A percentile compares a stretch with the other conserved stretches of the same genome.
Conservation (phyloP, 495 filamentous ascomycete species). For the Tetracladium marchalianum region DNA sequence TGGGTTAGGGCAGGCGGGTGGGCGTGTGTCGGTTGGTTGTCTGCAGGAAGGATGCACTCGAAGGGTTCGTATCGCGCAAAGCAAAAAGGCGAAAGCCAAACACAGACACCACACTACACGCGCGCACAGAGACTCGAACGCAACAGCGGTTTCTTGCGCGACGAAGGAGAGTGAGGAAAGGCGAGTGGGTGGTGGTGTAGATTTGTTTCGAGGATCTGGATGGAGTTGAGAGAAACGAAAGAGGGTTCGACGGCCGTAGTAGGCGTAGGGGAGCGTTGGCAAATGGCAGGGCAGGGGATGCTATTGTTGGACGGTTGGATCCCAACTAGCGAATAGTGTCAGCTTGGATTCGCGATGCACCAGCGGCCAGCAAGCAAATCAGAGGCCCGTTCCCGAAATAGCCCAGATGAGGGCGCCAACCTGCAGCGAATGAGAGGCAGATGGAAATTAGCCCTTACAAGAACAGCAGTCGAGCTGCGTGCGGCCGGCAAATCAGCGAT, state of each 20-base stretch:
- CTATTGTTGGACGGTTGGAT: slow-evolving; percentile 3
- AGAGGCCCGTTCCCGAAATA: slow-evolving; percentile 5
- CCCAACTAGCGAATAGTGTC: slow-evolving; percentile 15
- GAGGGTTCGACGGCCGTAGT: background rate
- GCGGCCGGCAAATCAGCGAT: slow-evolving; percentile 1
- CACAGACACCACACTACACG: too few species aligned
- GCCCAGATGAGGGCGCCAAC: slow-evolving; percentile 12
- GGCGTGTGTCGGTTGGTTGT: too few species aligned
- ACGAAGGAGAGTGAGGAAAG: too few species aligned
- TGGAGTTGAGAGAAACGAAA: background rate
- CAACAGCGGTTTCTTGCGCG: too few species aligned
- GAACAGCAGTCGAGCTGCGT: background rate
- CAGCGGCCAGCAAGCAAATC: slow-evolving; percentile 8
- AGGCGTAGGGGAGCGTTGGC: background rate
- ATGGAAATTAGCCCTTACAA: slow-evolving; percentile 8
- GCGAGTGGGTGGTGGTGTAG: too few species aligned
- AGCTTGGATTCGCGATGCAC: slow-evolving; percentile 6
- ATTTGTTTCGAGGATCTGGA: too few species aligned
- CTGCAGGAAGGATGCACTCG: too few species aligned
- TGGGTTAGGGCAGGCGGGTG: too few species aligned
- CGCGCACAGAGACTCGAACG: too few species aligned
- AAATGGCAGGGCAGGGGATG: background rate
- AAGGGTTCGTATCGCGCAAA: too few species aligned
- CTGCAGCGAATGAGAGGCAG: slow-evolving; percentile 8
- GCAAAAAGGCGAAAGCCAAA: too few species aligned